Conservation (phyloP, 2,329 filamentous ascomycete species). For the Conoideocrella luteorostrata region DNA sequence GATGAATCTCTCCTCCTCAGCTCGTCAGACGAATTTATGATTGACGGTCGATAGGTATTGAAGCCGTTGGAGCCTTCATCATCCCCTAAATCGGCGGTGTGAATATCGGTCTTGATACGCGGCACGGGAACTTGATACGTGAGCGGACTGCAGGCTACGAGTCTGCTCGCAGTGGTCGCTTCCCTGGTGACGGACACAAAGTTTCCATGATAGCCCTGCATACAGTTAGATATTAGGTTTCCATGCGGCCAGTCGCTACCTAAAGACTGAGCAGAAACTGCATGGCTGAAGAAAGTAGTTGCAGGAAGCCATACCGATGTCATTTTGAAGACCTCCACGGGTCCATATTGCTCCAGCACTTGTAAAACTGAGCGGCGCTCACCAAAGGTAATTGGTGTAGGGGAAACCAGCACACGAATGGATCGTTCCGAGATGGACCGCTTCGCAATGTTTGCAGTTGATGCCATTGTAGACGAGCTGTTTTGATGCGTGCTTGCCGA, state of each 20-base stretch:
- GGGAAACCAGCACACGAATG: conserved; percentile 47
- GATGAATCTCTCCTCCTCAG: too few relatives aligned
- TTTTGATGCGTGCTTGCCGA: background rate
- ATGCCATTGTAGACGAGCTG: conserved; percentile 8
- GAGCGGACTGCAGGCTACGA: conserved; percentile 41
- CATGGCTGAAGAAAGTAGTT: background rate
- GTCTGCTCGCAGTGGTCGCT: conserved; percentile 28
- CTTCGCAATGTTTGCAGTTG: conserved; percentile 8
- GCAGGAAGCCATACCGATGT: conserved; percentile 12
- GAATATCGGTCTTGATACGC: conserved; percentile 20
- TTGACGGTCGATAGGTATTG: conserved; percentile 5
- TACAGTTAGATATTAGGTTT: background rate
- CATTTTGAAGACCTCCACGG: conserved; percentile 46
- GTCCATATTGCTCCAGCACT: conserved; percentile 41
- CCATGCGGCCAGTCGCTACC: too few relatives aligned
- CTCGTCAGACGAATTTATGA: conserved; percentile 1
- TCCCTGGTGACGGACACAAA: conserved; percentile 45
- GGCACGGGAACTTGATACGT: conserved; percentile 34
- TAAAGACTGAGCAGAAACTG: too few relatives aligned
- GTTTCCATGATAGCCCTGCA: conserved; percentile 38
- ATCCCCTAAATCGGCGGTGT: conserved; percentile 25
- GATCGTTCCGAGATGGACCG: conserved; percentile 24
- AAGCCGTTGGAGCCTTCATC: conserved; percentile 10
- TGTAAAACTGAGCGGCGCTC: conserved; percentile 51
- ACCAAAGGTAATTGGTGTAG: conserved; percentile 42